Evolutionary conservation across 768 basidiomycete species (phyloP), one percentile per base, ranked within the genome.

Genomic region (Lentinus brumalis): DNA sequence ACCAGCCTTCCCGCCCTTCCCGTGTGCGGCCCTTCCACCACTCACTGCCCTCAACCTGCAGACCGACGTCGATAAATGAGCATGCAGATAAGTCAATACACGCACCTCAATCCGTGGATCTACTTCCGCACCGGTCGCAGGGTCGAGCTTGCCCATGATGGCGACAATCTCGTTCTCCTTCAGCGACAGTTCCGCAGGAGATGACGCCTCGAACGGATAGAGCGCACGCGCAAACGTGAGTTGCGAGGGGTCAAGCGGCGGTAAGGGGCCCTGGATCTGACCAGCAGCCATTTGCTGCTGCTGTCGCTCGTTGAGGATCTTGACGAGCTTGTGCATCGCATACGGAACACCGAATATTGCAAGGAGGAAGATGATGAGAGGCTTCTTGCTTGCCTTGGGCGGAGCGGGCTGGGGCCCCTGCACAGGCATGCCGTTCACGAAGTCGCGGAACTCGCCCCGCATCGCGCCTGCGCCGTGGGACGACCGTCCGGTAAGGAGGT

Each of bases 11-110:
- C 66, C 89, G 81, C 0, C 96, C 96, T 65, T 97, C 95, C 59
- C 96, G 80, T 61, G 92, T 95, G 49, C 96, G 82, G 1, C 96
- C 96, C 73, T 86, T 88, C 95, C 94, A 98, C 96, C 96, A 98
- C 59, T 94, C 95, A 5, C 80, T 84, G 57, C 79, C 71, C 55
- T 71, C 76, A 29, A 77, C 71, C 56, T 86, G 14, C 50, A 0
- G 6, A 29, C 53, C 18, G 18, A 1, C 14, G 42, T 54, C 3
- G 56, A 18, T 8, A 45, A 21, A 26, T 10, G 42, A 44, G 30
- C 21, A 26, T 26, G 10, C 16, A 26, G 1, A 14, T 31, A 5
- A 56, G 21, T 26, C 21, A 26, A 26, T 26, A 26, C 21, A 65
- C 68, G 80, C 18, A 87, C 76, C 62, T 84, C 82, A 50, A 82